Percentiles rank a stretch among this genome's conserved stretches.
phyloP scores from a whole-genome alignment of 805 yeast species.

The Maudiozyma saulgeensis region DNA sequence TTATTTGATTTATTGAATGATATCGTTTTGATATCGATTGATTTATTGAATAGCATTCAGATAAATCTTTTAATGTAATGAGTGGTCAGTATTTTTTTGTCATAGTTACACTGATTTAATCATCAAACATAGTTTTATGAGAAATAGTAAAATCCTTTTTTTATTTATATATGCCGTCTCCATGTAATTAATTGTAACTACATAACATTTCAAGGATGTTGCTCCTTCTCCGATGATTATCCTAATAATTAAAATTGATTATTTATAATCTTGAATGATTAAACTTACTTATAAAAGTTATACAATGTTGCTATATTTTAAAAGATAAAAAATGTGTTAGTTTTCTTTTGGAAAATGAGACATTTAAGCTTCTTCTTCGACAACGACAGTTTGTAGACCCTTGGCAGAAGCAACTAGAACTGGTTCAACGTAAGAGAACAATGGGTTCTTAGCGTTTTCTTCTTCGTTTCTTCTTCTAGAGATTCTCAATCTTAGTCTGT shows the following conservation, averaged over 20 bases:
- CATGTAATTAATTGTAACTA: too few relatives aligned
- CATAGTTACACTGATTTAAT: constrained; percentile 38
- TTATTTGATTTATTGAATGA: constrained; percentile 4
- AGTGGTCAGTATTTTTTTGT: constrained; percentile 48
- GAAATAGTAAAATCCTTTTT: background rate
- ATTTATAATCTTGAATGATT: background rate
- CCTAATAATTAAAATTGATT: background rate
- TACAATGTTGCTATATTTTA: background rate
- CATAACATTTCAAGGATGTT: too few relatives aligned
- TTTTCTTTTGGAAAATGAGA: constrained; percentile 2
- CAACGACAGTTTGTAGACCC: constrained; percentile 96
- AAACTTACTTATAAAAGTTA: background rate
- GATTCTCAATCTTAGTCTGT: constrained; percentile 97
- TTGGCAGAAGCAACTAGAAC: constrained; percentile 89
- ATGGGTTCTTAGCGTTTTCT: constrained; percentile 96
- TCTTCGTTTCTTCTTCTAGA: constrained; percentile 99
- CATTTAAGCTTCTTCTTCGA: constrained; percentile 59
- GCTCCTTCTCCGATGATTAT: background rate
- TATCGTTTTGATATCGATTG: constrained; percentile 17
- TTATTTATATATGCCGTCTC: too few relatives aligned
- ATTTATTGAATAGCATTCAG: constrained; percentile 1
- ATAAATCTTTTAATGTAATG: constrained; percentile 46
- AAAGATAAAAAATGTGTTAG: background rate
- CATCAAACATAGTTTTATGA: background rate
- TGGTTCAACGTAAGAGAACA: constrained; percentile 97